Conservation (phyloP, 148 eudicot species). For the Camellia lanceoleosa region DNA sequence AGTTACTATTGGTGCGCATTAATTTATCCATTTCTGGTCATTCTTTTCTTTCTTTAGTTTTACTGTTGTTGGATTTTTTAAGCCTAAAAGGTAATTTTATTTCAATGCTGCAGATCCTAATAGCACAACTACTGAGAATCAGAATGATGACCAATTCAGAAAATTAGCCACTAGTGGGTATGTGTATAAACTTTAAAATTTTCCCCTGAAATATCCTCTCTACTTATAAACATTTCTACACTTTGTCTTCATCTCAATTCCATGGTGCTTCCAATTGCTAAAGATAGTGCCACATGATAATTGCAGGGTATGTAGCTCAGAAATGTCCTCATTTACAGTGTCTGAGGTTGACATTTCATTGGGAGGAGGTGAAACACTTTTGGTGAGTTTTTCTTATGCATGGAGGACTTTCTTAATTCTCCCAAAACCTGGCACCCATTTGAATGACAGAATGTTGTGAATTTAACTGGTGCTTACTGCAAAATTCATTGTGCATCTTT, state of each 20-base stretch:
- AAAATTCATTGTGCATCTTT: no score
- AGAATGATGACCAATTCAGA: constrained; percentile 42
- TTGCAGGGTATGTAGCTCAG: constrained; percentile 56
- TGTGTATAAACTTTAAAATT: constrained; percentile 17
- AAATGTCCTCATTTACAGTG: constrained; percentile 43
- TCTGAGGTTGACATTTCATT: constrained; percentile 76
- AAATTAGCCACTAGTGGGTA: constrained; percentile 52
- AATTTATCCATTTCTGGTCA: background rate
- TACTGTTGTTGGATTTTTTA: background rate
- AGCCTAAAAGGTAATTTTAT: background rate
- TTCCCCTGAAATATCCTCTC: constrained; percentile 7
- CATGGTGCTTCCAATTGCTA: background rate
- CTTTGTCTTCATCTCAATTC: constrained; percentile 5
- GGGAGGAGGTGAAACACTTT: constrained; percentile 66
- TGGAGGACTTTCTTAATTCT: background rate
- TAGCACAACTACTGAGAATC: constrained; percentile 38
- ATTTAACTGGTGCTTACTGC: no score
- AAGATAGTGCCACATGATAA: constrained; percentile 16
- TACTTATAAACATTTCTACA: background rate
- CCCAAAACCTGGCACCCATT: no score
- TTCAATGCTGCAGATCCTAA: constrained; percentile 48
- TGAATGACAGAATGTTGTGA: no score
- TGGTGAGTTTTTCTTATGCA: constrained; percentile 51
- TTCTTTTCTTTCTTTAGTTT: background rate
- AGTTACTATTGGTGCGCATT: constrained; percentile 13